phyloP scores from a whole-genome alignment of 208 protist species.

The Crithidia mellificae region DNA sequence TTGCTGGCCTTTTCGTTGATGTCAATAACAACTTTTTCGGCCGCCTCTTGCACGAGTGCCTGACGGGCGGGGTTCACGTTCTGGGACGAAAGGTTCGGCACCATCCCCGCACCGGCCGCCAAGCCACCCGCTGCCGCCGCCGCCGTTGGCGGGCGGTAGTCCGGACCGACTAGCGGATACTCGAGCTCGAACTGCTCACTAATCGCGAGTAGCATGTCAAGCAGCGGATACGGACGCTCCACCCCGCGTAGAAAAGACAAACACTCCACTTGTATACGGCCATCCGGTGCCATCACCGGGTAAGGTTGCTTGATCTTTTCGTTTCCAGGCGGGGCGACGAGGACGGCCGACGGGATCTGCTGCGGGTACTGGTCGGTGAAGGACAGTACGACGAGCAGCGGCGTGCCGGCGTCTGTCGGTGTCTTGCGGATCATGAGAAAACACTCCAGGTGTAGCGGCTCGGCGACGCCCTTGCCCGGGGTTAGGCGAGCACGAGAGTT shows the following conservation, averaged over 20 bases:
- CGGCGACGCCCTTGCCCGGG: conserved; percentile 21
- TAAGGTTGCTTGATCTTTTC: conserved; percentile 53
- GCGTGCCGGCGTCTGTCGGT: conserved; percentile 1
- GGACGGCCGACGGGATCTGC: conserved; percentile 26
- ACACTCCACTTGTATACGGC: conserved; percentile 51
- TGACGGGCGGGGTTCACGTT: conserved; percentile 23
- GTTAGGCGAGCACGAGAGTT: conserved; percentile 32
- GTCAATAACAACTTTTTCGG: conserved; percentile 73
- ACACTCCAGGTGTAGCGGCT: conserved; percentile 32
- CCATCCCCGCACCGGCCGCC: no score
- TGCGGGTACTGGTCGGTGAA: conserved; percentile 42
- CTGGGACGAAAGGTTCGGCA: not conserved
- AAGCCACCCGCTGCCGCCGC: not conserved
- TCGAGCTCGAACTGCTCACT: conserved; percentile 75
- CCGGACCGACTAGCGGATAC: conserved; percentile 47
- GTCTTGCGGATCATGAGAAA: conserved; percentile 28
- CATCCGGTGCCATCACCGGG: conserved; percentile 48
- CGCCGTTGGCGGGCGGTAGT: conserved; percentile 22
- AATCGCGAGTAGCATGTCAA: conserved; percentile 68
- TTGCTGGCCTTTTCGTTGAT: conserved; percentile 66
- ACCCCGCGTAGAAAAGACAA: conserved; percentile 55
- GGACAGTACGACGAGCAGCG: conserved; percentile 34
- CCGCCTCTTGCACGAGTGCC: conserved; percentile 50
- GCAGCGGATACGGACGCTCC: conserved; percentile 56
- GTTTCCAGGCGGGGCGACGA: conserved; percentile 29